These are phyloP conservation scores for Phytopythium litorale DNA, from an alignment of 352 stramenopile species.

Conservation along the genomic window DNA sequence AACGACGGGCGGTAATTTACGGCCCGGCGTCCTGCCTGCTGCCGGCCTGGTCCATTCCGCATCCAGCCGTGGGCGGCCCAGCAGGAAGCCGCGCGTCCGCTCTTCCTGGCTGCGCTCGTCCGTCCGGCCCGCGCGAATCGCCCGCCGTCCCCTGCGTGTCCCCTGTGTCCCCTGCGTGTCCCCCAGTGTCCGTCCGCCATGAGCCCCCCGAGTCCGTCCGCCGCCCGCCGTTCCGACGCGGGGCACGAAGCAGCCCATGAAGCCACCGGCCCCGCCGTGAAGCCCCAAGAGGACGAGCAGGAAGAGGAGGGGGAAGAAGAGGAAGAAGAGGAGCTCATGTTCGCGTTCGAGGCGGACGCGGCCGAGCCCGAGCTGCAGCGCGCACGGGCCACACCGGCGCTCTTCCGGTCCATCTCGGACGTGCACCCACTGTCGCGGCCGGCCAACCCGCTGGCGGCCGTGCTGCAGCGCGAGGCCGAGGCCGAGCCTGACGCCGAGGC, in stretches of 20 bases:
- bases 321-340: conserved; percentile 75
- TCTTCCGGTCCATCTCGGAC: conserved; percentile 31
- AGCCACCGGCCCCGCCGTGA: not conserved
- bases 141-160: not conserved
- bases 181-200: not conserved
- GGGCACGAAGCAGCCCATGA: not conserved
- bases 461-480: conserved; percentile 33
- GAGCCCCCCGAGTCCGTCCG: not conserved
- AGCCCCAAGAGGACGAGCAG: conserved; percentile 7
- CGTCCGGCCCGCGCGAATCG: not conserved
- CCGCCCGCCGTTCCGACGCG: not conserved
- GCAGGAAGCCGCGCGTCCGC: not conserved
- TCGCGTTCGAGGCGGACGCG: conserved; percentile 45
- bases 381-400: not conserved
- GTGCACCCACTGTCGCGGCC: conserved; percentile 21
- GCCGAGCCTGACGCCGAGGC: not conserved
- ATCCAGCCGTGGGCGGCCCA: conserved; percentile 7
- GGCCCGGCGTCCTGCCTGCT: not conserved
- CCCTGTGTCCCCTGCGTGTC: not conserved
- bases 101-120: not conserved
- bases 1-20: not conserved
- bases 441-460: conserved; percentile 36
- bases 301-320: not conserved
- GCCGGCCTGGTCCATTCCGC: not conserved
- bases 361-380: not conserved